A percentile compares a stretch with the other conserved stretches of the same genome.
phyloP scores from a whole-genome alignment of 2,329 filamentous ascomycete genomes.

The Tolypocladium album region DNA sequence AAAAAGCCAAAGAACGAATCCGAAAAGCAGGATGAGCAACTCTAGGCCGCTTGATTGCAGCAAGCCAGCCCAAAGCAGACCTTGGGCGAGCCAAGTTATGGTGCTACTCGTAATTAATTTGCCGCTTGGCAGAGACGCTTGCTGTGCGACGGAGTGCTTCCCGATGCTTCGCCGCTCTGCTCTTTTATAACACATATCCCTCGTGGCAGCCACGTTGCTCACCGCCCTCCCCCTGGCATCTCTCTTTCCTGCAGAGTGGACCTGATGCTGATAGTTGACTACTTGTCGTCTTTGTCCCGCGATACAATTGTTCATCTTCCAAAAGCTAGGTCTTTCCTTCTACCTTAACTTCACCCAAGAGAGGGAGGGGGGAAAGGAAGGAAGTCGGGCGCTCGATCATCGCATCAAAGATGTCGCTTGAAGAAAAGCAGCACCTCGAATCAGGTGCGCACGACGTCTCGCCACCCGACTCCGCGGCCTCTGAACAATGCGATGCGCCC shows the following conservation, averaged over 20 bases:
- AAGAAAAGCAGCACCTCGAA: not conserved
- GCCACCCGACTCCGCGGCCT: not conserved
- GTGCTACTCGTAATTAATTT: not conserved
- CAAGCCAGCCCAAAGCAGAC: not conserved
- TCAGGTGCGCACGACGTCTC: not conserved
- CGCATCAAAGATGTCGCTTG: not conserved
- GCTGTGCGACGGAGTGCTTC: not conserved
- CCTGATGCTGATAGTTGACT: not conserved
- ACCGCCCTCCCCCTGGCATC: not conserved
- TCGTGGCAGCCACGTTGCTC: not conserved
- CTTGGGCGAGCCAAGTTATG: not conserved
- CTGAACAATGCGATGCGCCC: constrained; percentile 1
- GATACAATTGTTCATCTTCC: not conserved
- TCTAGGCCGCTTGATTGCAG: not conserved
- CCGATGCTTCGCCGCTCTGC: not conserved
- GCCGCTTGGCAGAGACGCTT: not conserved
- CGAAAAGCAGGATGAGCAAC: not conserved
- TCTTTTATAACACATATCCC: not conserved
- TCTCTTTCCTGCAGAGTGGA: not conserved
- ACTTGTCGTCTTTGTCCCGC: not conserved
- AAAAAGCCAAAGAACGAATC: not conserved
- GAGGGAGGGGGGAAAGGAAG: too few species aligned
- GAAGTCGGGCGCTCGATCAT: not conserved
- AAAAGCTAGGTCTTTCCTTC: not conserved
- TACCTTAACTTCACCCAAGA: not conserved